Evolutionary conservation across 2,329 filamentous ascomycete species (phyloP).

Genomic region (Dactylella cylindrospora): DNA sequence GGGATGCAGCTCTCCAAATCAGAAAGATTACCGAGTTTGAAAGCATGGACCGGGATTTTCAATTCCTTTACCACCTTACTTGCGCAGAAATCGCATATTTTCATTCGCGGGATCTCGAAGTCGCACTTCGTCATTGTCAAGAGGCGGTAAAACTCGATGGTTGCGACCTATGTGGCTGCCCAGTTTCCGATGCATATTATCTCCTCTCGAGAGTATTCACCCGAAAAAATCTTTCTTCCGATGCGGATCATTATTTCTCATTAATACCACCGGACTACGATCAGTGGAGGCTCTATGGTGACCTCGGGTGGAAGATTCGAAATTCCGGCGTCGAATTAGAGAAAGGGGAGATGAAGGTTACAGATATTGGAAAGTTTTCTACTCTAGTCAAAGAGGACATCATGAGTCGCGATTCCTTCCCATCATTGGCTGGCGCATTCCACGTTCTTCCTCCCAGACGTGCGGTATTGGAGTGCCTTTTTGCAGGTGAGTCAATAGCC

Average conservation of each 20-base stretch:
- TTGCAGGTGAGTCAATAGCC: slow-evolving; percentile 7
- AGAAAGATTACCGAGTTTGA: background rate
- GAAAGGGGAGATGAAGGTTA: background rate
- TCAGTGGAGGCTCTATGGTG: slow-evolving; percentile 18
- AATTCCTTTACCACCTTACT: slow-evolving; percentile 2
- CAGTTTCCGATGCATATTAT: slow-evolving; percentile 12
- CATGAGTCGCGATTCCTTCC: too few species aligned
- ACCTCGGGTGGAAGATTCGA: background rate
- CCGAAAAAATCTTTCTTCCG: slow-evolving; percentile 5
- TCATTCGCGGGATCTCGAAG: slow-evolving; percentile 2
- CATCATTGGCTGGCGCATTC: background rate
- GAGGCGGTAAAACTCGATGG: slow-evolving; percentile 1
- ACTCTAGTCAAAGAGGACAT: background rate
- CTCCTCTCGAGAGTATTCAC: slow-evolving; percentile 17
- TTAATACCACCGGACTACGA: slow-evolving; percentile 20
- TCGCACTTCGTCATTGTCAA: slow-evolving; percentile 13
- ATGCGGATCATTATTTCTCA: slow-evolving; percentile 34
- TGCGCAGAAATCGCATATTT: slow-evolving; percentile 24
- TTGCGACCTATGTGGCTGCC: background rate
- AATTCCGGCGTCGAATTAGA: background rate
- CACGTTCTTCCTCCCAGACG: background rate
- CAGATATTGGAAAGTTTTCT: background rate
- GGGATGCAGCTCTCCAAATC: background rate
- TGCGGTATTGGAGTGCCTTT: background rate
- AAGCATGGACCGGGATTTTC: background rate